Percentiles rank a stretch among this genome's conserved stretches.
These are phyloP conservation scores for Epichloe typhina DNA, from an alignment of 2,329 filamentous ascomycete genomes.

Conservation along the genomic window DNA sequence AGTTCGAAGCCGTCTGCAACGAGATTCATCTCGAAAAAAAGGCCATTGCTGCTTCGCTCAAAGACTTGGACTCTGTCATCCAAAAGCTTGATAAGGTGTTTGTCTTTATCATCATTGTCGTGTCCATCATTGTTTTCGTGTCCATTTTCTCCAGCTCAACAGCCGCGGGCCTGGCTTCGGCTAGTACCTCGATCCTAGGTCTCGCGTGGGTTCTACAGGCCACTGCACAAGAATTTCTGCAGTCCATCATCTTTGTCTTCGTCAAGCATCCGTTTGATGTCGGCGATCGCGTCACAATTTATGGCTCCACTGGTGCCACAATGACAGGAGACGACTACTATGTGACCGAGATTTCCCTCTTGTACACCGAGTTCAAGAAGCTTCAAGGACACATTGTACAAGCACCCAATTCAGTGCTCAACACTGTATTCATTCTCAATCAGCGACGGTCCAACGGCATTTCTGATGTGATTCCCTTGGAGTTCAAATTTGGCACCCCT, in stretches of 20 bases:
- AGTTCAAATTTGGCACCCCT: slow-evolving; percentile 80
- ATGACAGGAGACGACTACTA: slow-evolving; percentile 87
- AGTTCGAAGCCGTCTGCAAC: slow-evolving; percentile 83
- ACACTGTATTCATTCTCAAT: slow-evolving; percentile 88
- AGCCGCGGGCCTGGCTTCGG: slow-evolving; percentile 80
- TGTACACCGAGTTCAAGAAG: slow-evolving; percentile 98
- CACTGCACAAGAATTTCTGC: slow-evolving; percentile 86
- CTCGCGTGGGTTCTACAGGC: slow-evolving; percentile 87
- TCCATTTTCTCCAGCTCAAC: slow-evolving; percentile 82
- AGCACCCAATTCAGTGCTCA: slow-evolving; percentile 86
- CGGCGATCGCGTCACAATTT: slow-evolving; percentile 82
- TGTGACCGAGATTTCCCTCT: slow-evolving; percentile 81
- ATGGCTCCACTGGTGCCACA: slow-evolving; percentile 72
- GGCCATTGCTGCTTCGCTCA: slow-evolving; percentile 84
- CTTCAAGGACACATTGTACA: slow-evolving; percentile 95
- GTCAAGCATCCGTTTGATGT: slow-evolving; percentile 97
- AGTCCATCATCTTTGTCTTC: slow-evolving; percentile 90
- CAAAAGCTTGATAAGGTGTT: slow-evolving; percentile 81
- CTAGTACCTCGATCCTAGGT: slow-evolving; percentile 75
- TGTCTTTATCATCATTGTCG: slow-evolving; percentile 69
- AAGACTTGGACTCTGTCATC: slow-evolving; percentile 89
- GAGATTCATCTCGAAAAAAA: slow-evolving; percentile 93
- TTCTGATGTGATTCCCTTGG: slow-evolving; percentile 72
- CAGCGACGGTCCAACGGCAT: slow-evolving; percentile 80
- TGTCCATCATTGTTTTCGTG: slow-evolving; percentile 75